Percentiles rank a stretch among this genome's conserved stretches.
These are phyloP conservation scores for Boletus speciosus DNA, from an alignment of 768 basidiomycete genomes.

Conservation along the genomic window DNA sequence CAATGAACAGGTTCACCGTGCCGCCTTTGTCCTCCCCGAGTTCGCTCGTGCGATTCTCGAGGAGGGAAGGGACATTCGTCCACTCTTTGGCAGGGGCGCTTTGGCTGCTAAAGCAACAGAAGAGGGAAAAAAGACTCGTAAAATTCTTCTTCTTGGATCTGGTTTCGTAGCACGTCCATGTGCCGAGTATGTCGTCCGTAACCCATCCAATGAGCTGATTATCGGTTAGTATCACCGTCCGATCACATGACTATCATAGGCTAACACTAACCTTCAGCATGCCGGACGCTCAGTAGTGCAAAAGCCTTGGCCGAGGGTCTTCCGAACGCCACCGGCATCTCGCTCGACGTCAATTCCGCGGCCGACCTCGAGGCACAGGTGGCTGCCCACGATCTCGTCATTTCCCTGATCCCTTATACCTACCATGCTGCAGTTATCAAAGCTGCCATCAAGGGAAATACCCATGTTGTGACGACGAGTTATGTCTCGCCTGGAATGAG, in stretches of 20 bases:
- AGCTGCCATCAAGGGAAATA: constrained; percentile 78
- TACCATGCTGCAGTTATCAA: constrained; percentile 87
- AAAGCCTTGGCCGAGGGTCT: constrained; percentile 65
- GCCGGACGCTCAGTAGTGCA: constrained; percentile 80
- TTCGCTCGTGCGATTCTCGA: constrained; percentile 76
- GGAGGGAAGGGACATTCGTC: constrained; percentile 66
- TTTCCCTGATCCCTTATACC: constrained; percentile 95
- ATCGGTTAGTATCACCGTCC: constrained; percentile 54
- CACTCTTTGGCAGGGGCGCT: constrained; percentile 69
- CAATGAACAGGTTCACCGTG: constrained; percentile 72
- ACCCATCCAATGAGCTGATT: constrained; percentile 78
- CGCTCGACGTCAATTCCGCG: constrained; percentile 75
- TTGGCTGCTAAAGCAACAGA: constrained; percentile 40
- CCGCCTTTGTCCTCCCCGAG: constrained; percentile 90
- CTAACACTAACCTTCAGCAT: constrained; percentile 48
- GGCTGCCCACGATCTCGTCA: constrained; percentile 86
- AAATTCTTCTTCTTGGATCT: constrained; percentile 85
- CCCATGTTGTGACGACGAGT: constrained; percentile 92
- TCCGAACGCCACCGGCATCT: constrained; percentile 65
- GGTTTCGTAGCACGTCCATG: constrained; percentile 97
- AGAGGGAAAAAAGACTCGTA: constrained; percentile 50
- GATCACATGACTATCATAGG: background rate
- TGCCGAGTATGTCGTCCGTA: constrained; percentile 86
- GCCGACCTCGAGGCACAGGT: constrained; percentile 75
- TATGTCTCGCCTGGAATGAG: constrained; percentile 92